phyloP scores from a whole-genome alignment of 1,284 basidiomycete genomes.

The Amylostereum areolatum region DNA sequence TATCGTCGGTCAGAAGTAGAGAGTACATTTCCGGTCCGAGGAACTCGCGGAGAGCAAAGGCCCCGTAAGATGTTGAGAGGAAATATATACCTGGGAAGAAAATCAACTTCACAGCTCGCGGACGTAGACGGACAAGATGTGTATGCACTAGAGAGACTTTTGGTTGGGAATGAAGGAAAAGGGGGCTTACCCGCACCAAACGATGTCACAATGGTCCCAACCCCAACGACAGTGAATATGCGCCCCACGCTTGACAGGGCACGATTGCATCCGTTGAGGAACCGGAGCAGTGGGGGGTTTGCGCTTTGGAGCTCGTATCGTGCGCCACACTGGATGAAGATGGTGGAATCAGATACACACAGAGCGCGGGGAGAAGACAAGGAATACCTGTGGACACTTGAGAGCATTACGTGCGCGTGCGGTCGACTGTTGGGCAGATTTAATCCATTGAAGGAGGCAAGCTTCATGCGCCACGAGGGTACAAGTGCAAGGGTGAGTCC shows the following conservation, averaged over 20 bases:
- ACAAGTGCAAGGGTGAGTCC: constrained; percentile 77
- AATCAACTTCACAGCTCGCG: neutral
- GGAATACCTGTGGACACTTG: constrained; percentile 54
- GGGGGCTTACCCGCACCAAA: constrained; percentile 33
- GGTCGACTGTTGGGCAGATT: constrained; percentile 51
- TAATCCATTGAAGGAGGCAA: constrained; percentile 74
- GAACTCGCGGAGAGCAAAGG: constrained; percentile 63
- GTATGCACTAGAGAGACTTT: too few species aligned
- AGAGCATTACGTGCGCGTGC: constrained; percentile 52
- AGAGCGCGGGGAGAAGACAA: too few species aligned
- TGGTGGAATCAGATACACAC: too few species aligned
- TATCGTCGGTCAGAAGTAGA: constrained; percentile 56
- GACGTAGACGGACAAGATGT: too few species aligned
- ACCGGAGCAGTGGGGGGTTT: constrained; percentile 42
- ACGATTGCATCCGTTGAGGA: constrained; percentile 45
- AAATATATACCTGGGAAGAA: constrained; percentile 52
- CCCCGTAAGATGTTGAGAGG: constrained; percentile 61
- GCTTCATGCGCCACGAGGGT: constrained; percentile 74
- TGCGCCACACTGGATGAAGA: constrained; percentile 44
- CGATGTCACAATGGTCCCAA: constrained; percentile 36
- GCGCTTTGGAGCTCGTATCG: constrained; percentile 62
- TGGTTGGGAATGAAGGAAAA: neutral
- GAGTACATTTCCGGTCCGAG: constrained; percentile 61
- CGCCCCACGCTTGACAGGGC: constrained; percentile 43
- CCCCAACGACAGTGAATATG: constrained; percentile 39